Percentiles rank a stretch among this genome's conserved stretches.
Evolutionary conservation across 83 land plant genomes (phyloP).

Genomic region (Thuja plicata): DNA sequence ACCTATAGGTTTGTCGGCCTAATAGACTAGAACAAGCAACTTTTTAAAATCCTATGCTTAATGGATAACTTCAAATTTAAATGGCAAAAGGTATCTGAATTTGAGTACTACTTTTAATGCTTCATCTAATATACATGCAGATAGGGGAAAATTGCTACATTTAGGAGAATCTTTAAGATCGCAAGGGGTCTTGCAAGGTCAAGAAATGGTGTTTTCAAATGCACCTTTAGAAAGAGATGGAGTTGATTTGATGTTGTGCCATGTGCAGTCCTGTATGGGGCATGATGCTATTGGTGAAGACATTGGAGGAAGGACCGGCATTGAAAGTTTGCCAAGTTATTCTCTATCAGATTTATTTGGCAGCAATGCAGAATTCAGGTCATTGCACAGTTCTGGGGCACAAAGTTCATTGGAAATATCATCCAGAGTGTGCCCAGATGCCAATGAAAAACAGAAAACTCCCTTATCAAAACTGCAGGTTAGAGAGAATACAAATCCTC

Average conservation of each 20-base stretch:
- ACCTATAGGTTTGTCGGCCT: constrained; percentile 31
- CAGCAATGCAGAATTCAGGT: constrained; percentile 24
- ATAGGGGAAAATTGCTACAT: constrained; percentile 39
- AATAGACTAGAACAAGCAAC: constrained; percentile 12
- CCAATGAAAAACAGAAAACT: background rate
- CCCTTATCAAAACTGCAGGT: background rate
- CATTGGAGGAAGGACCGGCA: constrained; percentile 16
- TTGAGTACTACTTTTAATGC: background rate
- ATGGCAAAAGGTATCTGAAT: background rate
- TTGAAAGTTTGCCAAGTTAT: constrained; percentile 14
- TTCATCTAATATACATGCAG: constrained; percentile 23
- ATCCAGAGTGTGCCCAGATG: constrained; percentile 7
- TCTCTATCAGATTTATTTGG: constrained; percentile 16
- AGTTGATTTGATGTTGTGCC: constrained; percentile 10
- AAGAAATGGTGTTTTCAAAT: constrained; percentile 51
- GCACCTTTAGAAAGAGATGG: constrained; percentile 21
- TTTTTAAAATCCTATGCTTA: background rate
- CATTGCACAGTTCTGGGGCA: constrained; percentile 54
- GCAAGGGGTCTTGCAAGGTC: constrained; percentile 91
- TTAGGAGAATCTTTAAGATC: constrained; percentile 55
- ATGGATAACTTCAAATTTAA: background rate
- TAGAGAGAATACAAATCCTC: background rate
- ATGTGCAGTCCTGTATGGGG: constrained; percentile 19
- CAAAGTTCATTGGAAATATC: constrained; percentile 15
- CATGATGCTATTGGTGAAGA: constrained; percentile 19